Conservation (phyloP, 768 basidiomycete species). For the Harrya chromipes region DNA sequence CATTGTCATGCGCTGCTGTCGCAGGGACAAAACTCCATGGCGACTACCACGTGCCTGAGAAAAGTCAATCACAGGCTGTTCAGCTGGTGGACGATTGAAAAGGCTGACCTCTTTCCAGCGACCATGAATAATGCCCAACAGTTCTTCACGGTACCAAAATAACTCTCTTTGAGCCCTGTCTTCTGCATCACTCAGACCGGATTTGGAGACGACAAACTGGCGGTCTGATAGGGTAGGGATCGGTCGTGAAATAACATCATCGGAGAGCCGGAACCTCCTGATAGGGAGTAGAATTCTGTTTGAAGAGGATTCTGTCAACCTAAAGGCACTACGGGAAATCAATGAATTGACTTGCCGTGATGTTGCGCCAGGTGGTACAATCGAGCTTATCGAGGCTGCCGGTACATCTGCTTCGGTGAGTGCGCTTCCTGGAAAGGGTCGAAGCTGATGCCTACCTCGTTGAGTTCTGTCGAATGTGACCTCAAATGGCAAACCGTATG, state of each 20-base stretch:
- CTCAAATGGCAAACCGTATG: constrained; percentile 89
- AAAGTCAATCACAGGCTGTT: not conserved
- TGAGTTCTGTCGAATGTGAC: constrained; percentile 70
- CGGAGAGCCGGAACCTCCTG: constrained; percentile 61
- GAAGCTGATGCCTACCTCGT: constrained; percentile 44
- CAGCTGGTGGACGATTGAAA: not conserved
- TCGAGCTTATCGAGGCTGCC: constrained; percentile 43
- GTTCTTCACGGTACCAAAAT: constrained; percentile 95
- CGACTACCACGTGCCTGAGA: constrained; percentile 75
- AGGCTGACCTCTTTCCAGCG: constrained; percentile 79
- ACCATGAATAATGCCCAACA: constrained; percentile 66
- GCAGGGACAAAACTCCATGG: constrained; percentile 70
- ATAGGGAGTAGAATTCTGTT: constrained; percentile 67
- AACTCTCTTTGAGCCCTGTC: constrained; percentile 68
- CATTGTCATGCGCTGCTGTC: constrained; percentile 72
- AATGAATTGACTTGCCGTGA: constrained; percentile 51
- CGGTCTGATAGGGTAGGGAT: constrained; percentile 86
- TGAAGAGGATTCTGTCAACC: constrained; percentile 1
- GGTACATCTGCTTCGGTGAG: constrained; percentile 36
- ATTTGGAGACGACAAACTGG: constrained; percentile 87
- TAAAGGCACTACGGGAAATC: not conserved
- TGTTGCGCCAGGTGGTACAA: constrained; percentile 87
- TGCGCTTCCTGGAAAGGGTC: not conserved
- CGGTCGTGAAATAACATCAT: constrained; percentile 53
- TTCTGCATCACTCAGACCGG: constrained; percentile 55